These are phyloP conservation scores for Oryza nivara DNA, from an alignment of 176 grass and related monocot genomes.

Conservation along the genomic window DNA sequence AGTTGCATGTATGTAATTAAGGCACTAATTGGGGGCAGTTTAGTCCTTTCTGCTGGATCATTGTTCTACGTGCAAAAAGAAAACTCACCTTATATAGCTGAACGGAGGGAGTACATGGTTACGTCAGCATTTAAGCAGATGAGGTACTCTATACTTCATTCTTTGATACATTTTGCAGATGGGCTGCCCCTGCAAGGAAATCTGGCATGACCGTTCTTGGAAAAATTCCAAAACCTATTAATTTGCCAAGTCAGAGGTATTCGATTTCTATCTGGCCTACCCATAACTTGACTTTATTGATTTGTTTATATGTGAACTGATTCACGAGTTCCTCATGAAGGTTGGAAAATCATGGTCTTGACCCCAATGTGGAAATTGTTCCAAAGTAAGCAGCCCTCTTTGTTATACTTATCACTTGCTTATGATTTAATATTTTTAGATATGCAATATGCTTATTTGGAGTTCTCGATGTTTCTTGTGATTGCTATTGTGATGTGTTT, in stretches of 20 bases:
- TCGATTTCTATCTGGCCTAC: not conserved
- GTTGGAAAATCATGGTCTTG: slow-evolving; percentile 97
- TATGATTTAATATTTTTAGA: not conserved
- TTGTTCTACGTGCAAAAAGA: not conserved
- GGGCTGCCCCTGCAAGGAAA: slow-evolving; percentile 79
- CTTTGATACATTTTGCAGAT: slow-evolving; percentile 57
- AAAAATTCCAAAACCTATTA: slow-evolving; percentile 97
- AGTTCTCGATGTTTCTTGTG: slow-evolving; percentile 28
- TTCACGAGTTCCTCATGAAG: slow-evolving; percentile 59
- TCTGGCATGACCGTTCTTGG: slow-evolving; percentile 98
- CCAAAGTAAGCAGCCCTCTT: slow-evolving; percentile 74
- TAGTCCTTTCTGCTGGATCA: not conserved
- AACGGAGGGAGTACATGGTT: not conserved
- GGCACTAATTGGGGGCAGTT: not conserved
- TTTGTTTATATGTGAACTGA: slow-evolving; percentile 37
- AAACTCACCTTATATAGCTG: not conserved
- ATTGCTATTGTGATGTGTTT: slow-evolving; percentile 24
- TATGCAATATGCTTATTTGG: slow-evolving; percentile 11
- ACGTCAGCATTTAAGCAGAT: not conserved
- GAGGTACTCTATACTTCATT: not conserved
- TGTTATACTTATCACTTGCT: slow-evolving; percentile 21
- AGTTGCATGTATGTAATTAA: not conserved
- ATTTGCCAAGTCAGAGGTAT: slow-evolving; percentile 98
- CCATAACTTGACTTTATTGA: slow-evolving; percentile 1
- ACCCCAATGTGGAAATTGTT: slow-evolving; percentile 95